A percentile compares a stretch with the other conserved stretches of the same genome.
Conservation (phyloP, 208 protist species). For the Wallacemonas sp. region DNA sequence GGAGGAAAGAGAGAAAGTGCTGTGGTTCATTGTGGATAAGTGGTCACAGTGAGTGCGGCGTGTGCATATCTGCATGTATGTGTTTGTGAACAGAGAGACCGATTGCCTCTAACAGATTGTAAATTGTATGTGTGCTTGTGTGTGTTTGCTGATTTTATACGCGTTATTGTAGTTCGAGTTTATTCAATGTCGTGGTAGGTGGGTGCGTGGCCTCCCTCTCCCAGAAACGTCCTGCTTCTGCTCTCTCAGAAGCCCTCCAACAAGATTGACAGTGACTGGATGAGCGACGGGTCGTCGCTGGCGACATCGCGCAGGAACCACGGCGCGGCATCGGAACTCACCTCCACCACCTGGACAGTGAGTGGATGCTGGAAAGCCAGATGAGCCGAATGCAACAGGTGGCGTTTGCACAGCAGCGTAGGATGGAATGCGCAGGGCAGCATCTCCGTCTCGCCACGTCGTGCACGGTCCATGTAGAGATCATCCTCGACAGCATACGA, state of each 20-base stretch:
- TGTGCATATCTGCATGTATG: no score
- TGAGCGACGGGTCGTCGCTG: not conserved
- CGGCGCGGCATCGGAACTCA: constrained; percentile 24
- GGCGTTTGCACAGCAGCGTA: constrained; percentile 41
- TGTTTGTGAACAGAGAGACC: no score
- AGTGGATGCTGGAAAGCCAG: constrained; percentile 57
- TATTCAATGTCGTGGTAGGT: no score
- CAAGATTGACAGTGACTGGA: not conserved
- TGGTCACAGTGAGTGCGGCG: no score
- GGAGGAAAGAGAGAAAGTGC: constrained; percentile 5
- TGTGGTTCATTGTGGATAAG: no score
- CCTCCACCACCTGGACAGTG: constrained; percentile 18
- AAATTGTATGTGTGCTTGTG: constrained; percentile 6
- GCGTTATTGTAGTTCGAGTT: no score
- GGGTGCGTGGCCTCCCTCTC: no score
- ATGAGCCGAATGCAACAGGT: constrained; percentile 64
- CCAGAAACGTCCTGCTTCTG: no score
- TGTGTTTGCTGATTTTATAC: constrained; percentile 4
- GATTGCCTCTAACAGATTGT: no score
- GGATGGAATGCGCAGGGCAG: constrained; percentile 8
- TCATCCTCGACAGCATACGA: constrained; percentile 53
- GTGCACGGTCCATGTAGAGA: constrained; percentile 62
- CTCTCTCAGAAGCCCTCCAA: not conserved
- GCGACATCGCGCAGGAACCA: constrained; percentile 57
- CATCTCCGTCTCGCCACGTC: constrained; percentile 11